Base-by-base conservation (phyloP, 495 filamentous ascomycete genomes). In the Aspergillus indologenus region DNA sequence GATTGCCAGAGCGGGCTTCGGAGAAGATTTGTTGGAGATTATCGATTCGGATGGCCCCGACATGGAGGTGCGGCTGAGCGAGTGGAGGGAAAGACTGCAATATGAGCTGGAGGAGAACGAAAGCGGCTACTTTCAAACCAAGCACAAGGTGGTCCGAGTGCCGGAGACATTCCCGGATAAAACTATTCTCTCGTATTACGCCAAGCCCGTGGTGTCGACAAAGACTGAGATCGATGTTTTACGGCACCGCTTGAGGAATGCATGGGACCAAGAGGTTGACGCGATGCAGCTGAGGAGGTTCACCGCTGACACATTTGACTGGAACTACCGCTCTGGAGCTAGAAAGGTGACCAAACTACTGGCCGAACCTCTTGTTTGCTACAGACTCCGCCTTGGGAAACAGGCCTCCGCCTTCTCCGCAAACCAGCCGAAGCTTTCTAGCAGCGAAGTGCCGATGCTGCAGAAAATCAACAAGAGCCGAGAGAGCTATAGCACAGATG, bases 1-100 rank as follows among this genome's bases (percentile, higher is more conserved):
- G 64, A 96, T 96, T 54, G 92, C 94, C 24, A 83, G 84, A 65
- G 95, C 91, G 19, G 89, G 92, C 1, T 98, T 94, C 68, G 94
- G 94, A 1, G 81, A 80, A 40, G 86, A 90, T 56, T 76, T 98
- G 24, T 90, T 92, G 54, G 70, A 75, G 47, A 67, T 86, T 42
- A 74, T 83, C 50, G 68, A 73, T 34, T 72, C 78, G 1, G 72
- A 81, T 47, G 75, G 76, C 46, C 68, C 79, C 44, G 81, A 81
- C 4, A 48, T 74, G 24, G 68, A 85, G 14, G 54, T 59, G 1
- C 69, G 67, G 14, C 63, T 96, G 12, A 74, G 68, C 7, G 79
- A 77, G 23, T 99, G 94, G 94, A 86, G 87, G 68, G 81, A 88
- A 18, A 79, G 85, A 59, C 73, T 99, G 15, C 74, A 83, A 53